These are phyloP conservation scores for Trametes sanguinea DNA, from an alignment of 768 basidiomycete species.

Conservation along the genomic window DNA sequence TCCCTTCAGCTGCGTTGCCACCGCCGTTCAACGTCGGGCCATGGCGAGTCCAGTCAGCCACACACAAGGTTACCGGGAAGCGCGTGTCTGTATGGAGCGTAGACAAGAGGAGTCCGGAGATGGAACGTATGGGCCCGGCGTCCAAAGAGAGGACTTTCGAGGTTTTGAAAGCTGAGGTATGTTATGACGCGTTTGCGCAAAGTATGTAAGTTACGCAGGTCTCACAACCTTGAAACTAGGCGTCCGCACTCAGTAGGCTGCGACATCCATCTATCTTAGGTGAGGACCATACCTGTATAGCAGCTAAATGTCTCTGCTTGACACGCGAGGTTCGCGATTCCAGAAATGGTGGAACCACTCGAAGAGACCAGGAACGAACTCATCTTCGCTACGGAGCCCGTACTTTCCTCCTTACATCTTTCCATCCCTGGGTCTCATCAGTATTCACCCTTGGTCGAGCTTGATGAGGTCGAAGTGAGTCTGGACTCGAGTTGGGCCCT, in stretches of 20 bases:
- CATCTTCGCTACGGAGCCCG: conserved; percentile 90
- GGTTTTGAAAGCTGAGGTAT: conserved; percentile 87
- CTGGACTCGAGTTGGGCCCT: neutral
- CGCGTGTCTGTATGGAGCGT: conserved; percentile 91
- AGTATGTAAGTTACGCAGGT: neutral
- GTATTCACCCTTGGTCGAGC: conserved; percentile 63
- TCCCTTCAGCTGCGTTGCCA: conserved; percentile 44
- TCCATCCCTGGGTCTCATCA: conserved; percentile 69
- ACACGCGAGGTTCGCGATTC: neutral
- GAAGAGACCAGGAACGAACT: conserved; percentile 91
- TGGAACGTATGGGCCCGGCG: conserved; percentile 64
- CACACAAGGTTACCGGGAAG: conserved; percentile 88
- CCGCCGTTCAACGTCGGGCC: conserved; percentile 73
- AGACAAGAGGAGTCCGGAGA: conserved; percentile 77
- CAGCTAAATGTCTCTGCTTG: conserved; percentile 21
- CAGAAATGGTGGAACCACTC: conserved; percentile 97
- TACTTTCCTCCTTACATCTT: conserved; percentile 78
- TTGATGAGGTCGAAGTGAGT: conserved; percentile 94
- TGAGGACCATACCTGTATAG: conserved; percentile 35
- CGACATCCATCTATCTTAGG: conserved; percentile 94
- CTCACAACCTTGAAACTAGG: conserved; percentile 47
- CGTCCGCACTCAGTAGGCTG: conserved; percentile 77
- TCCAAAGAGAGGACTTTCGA: conserved; percentile 79
- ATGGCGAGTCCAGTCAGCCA: conserved; percentile 87
- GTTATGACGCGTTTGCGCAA: conserved; percentile 15